These are phyloP conservation scores for Kalanchoe fedtschenkoi DNA, from an alignment of 164 flowering plant species.

Conservation along the genomic window DNA sequence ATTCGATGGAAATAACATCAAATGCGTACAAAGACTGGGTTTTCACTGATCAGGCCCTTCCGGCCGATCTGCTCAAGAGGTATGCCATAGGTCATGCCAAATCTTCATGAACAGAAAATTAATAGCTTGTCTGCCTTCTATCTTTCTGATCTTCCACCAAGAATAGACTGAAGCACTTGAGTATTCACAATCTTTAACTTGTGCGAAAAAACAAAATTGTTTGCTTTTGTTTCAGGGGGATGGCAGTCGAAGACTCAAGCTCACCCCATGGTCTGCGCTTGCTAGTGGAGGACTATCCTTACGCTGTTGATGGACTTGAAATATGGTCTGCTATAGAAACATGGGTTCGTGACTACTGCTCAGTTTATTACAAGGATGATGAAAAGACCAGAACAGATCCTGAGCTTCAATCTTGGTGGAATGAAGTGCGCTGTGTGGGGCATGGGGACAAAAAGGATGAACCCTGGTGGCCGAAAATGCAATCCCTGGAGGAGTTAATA, in stretches of 20 bases:
- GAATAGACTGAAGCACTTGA: not conserved
- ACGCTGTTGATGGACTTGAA: constrained; percentile 9
- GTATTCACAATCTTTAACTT: not conserved
- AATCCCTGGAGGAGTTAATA: constrained; percentile 7
- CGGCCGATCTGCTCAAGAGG: constrained; percentile 15
- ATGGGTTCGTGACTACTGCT: constrained; percentile 14
- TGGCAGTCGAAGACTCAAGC: constrained; percentile 12
- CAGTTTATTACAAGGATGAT: constrained; percentile 10
- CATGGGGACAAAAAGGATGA: constrained; percentile 15
- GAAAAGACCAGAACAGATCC: constrained; percentile 4
- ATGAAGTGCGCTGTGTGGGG: constrained; percentile 7
- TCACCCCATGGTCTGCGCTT: constrained; percentile 11
- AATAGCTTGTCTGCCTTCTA: not conserved
- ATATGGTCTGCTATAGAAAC: constrained; percentile 13
- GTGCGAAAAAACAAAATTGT: not conserved
- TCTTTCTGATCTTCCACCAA: not conserved
- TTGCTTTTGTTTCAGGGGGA: constrained; percentile 2
- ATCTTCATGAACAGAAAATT: not conserved
- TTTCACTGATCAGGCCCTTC: constrained; percentile 16
- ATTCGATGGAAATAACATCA: constrained; percentile 14
- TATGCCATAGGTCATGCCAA: not conserved
- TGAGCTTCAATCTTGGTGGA: constrained; percentile 12
- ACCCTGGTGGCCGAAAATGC: constrained; percentile 18
- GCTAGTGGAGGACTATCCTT: constrained; percentile 15
- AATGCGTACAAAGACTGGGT: constrained; percentile 11